Evolutionary conservation across 2,329 filamentous ascomycete genomes (phyloP), one percentile per base, ranked within the genome.

Genomic region (Alternaria arborescens): DNA sequence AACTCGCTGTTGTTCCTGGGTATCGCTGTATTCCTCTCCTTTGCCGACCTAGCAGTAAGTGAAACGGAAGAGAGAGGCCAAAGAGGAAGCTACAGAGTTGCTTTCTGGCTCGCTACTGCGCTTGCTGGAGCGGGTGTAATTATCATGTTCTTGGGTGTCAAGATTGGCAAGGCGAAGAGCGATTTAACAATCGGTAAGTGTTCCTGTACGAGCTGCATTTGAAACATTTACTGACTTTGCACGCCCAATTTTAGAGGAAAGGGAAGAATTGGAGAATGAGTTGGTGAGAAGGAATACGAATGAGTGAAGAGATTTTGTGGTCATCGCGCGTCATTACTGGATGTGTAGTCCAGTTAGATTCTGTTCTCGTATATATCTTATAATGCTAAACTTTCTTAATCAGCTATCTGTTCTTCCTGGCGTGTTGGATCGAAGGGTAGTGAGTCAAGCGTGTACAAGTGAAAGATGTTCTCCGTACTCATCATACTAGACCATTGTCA

Each of bases 1-100:
- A 79, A 78, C 57, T 74, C 69, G 6, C 52, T 78, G 3, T 60
- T 79, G 6, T 78, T 78, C 60, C 68, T 79, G 4, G 77, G 77
- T 20, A 77, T 79, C 18, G 73, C 74, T 0, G 71, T 79, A 4
- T 78, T 75, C 52, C 51, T 79, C 7, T 75, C 75, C 22, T 68
- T 78, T 28, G 77, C 75, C 8, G 77, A 79, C 55, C 54, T 79
- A 8, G 74, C 75, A 0, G 77, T 77, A 1, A 75, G 70, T 24
- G 66, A 77, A 58, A 77, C 74, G 0, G 69, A 72, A 42, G 64
- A 72, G 7, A 62, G 67, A 8, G 77, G 77, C 1, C 43, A 66
- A 42, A 66, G 71, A 20, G 28, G 68, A 54, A 78, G 76, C 57
- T 80, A 79, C 62, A 76, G 78, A 58, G 64, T 77, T 7, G 73